These are phyloP conservation scores for Conringia planisiliqua DNA, from an alignment of 345 rosid genomes.

Conservation along the genomic window DNA sequence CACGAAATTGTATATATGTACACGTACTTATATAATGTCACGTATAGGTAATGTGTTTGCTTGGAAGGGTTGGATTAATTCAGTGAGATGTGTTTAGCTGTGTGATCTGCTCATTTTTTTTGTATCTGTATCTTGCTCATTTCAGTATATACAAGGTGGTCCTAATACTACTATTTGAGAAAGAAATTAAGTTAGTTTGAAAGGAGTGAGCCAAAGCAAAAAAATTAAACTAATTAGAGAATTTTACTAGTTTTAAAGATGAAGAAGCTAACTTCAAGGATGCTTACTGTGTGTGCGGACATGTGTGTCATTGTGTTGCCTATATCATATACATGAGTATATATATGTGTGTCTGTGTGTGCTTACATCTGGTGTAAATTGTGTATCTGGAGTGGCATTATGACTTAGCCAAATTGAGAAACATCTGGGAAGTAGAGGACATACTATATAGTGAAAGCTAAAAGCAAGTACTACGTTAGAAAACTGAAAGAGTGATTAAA, in stretches of 20 bases:
- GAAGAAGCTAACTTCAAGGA: background rate
- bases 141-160: background rate
- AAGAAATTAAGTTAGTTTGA: background rate
- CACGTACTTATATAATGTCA: background rate
- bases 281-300: background rate
- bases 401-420: constrained; percentile 10
- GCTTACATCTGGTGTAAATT: background rate
- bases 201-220: background rate
- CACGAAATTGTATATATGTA: constrained; percentile 1
- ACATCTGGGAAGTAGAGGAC: background rate
- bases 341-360: background rate
- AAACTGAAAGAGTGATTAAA: constrained; percentile 6
- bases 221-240: background rate
- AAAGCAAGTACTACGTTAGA: background rate
- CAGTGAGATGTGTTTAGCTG: background rate
- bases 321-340: background rate
- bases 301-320: background rate
- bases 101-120: background rate
- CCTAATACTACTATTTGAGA: background rate
- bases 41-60: background rate
- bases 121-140: background rate
- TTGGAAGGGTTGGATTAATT: background rate
- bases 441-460: constrained; percentile 1
- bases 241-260: background rate
- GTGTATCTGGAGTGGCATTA: background rate